Evolutionary conservation across 768 basidiomycete genomes (phyloP), one percentile per base, ranked within the genome.

Genomic region (Tephrocybe rancida): DNA sequence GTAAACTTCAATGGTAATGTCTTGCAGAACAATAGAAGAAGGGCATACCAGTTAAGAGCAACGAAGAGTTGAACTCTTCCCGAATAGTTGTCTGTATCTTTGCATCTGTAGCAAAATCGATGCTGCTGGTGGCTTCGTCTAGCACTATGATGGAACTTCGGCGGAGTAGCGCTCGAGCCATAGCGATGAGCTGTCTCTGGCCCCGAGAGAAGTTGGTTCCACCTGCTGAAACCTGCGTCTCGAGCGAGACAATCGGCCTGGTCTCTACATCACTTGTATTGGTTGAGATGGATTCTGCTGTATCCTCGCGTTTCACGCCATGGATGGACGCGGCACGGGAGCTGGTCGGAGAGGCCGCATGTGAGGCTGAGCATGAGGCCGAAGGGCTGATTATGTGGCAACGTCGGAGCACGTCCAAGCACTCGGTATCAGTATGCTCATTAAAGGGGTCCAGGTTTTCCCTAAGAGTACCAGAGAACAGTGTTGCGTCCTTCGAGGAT

Each of bases 191-290:
- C 62, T 98, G 95, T 9, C 93, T 70, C 65, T 98, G 94, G 9
- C 95, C 95, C 54, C 94, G 91, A 1, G 91, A 95, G 69, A 97
- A 95, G 72, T 97, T 96, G 26, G 85, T 78, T 0, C 94, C 94
- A 0, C 93, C 93, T 0, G 90, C 79, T 0, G 91, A 91, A 8
- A 96, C 88, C 55, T 88, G 84, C 0, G 88, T 90, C 18, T 90
- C 84, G 3, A 96, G 76, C 0, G 83, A 77, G 25, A 95, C 73
- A 0, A 73, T 73, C 0, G 75, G 77, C 63, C 82, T 87, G 26
- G 62, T 49, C 19, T 89, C 88, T 2, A 77, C 64, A 21, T 86
- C 84, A 0, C 86, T 88, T 10, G 66, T 64, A 0, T 77, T 69
- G 1, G 77, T 78, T 0, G 73, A 74, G 3, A 66, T 53, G 3